Base-by-base conservation (phyloP, 352 stramenopile species). In the Phytopythium sindhum region DNA sequence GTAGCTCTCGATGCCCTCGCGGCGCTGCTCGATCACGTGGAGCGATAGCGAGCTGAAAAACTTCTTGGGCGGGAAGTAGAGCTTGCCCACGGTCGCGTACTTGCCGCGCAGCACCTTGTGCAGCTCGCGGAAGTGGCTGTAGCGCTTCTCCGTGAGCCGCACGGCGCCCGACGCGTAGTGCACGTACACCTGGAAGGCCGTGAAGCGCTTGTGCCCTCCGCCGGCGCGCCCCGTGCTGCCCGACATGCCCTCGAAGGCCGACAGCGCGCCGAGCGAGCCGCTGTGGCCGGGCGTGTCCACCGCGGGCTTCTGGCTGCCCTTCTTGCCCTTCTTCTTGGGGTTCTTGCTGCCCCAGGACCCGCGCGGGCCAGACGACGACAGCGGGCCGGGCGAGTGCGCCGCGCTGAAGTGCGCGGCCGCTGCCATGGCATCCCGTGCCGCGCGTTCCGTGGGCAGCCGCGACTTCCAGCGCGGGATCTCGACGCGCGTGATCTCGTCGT, bases 1-100 rank as follows among this genome's bases (percentile, higher is more conserved):
- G 67, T 95, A 95, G 60, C 78, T 88, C 63, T 93, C 87, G 37
- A 95, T 90, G 14, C 73, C 85, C 52, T 92, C 79, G 17, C 85
- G 83, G 15, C 87, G 83, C 61, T 95, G 87, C 67, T 93, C 85
- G 65, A 95, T 95, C 45, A 95, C 87, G 58, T 90, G 81, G 17
- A 95, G 71, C 35, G 87, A 95, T n/a, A 93, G 65, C 51, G 85
- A 94, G 69, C 89, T 84, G 64, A 95, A 95, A 63, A 93, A 91
- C 61, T 92, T 91, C 57, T 94, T 93, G 5, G 85, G 87, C 10
- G 87, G 87, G 60, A 95, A 95, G 59, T 90, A 91, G 29, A 94
- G 76, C 51, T 89, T 91, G 57, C 79, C 81, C 10, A 95, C 85
- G 0, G 81, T 85, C 0, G 82, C 81, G 67, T 94, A 94, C 65